Evolutionary conservation across 306 rosid species (phyloP), one percentile per base, ranked within the genome.

Genomic region (Bauhinia variegata): DNA sequence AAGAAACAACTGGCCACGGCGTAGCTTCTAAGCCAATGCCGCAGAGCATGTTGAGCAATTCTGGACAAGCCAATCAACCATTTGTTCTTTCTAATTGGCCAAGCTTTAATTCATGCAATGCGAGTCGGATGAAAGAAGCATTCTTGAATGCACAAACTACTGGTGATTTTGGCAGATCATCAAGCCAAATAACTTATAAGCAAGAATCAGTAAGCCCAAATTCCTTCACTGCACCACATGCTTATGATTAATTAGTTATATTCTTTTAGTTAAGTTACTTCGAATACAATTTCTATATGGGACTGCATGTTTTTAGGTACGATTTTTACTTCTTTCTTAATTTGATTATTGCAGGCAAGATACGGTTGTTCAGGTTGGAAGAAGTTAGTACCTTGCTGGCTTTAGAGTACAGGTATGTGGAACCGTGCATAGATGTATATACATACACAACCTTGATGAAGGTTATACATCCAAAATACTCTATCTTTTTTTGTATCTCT

Each of bases 161-260:
- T 23, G n/a, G n/a, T n/a, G n/a, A n/a, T n/a, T 23, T 23, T 23
- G 28, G 28, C 28, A 23, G 28, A 23, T 23, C 28, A 23, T 23
- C 28, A 23, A 74, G 72, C 72, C 76, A 68, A n/a, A n/a, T n/a
- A n/a, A n/a, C n/a, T n/a, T n/a, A n/a, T n/a, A n/a, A n/a, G n/a
- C n/a, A n/a, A n/a, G 75, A 77, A 23, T n/a, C 72, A 0, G 89
- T 79, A 79, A 77, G 83, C 79, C 66, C 59, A 33, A 43, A 18
- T 5, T 6, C 18, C 28, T 23, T 2, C 28, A 23, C 12, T 44
- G 49, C 49, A 28, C 55, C 8, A n/a, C 8, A 18, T 16, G 4
- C 15, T 23, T 34, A 28, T 59, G 2, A 23, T 23, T 23, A 23
- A 6, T n/a, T n/a, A n/a, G n/a, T 52, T 31, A 31, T 16, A 47